Evolutionary conservation across 495 filamentous ascomycete genomes (phyloP), one percentile per base, ranked within the genome.

Genomic region (Neurospora intermedia): DNA sequence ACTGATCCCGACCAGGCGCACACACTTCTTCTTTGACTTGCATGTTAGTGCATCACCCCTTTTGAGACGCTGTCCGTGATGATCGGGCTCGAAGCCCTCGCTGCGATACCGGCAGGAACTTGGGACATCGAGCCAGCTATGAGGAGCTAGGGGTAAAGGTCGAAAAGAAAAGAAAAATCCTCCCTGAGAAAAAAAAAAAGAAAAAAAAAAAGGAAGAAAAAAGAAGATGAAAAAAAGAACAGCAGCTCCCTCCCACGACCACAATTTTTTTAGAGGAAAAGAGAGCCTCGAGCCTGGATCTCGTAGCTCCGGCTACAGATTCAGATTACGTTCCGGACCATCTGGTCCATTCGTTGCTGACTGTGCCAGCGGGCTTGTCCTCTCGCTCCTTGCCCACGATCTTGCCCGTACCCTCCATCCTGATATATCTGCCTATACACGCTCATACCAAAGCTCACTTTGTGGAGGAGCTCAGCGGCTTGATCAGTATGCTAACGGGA

Each of bases 1-100:
- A 76, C 77, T 76, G 74, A 73, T 75, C 69, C 78, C 77, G 75
- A 78, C 69, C 69, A 70, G 73, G 74, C 70, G 69, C 71, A 73
- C 48, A 46, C 70, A 69, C 59, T 59, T 62, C 31, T 72, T 77
- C 71, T 48, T 43, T 72, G 73, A 35, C 71, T 73, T 76, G 75
- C 75, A 77, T 76, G 59, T 71, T 73, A 76, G 76, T 75, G 73
- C 69, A 69, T 74, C 69, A 62, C 46, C 43, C 69, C 43, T 69
- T 69, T 10, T 42, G 38, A 16, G 43, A 46, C 39, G 15, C 40
- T 38, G 54, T 42, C 40, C 62, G 43, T 70, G 35, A 74, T 72
- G 43, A 27, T 15, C 69, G 74, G 43, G 69, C 43, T 73, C 43
- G 41, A 66, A 73, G 71, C 42, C 45, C 72, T 71, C 38, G 70